phyloP scores from a whole-genome alignment of 2,329 filamentous ascomycete species.

The Trichothecium roseum region DNA sequence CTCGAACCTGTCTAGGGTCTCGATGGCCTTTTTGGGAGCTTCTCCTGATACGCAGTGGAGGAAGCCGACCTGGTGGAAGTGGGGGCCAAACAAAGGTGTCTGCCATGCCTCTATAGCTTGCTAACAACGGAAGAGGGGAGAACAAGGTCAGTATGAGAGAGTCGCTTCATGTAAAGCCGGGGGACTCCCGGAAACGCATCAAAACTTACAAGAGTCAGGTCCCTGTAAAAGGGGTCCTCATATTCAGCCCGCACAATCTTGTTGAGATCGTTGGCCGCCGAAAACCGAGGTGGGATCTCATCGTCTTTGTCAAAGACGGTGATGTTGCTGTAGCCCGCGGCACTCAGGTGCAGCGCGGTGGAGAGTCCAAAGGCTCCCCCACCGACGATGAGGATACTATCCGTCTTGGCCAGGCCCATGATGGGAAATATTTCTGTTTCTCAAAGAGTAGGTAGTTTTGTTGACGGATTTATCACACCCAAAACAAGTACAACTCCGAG shows the following conservation, averaged over 20 bases:
- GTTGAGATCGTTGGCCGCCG: constrained; percentile 47
- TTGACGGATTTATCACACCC: no score
- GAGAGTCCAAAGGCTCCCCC: constrained; percentile 19
- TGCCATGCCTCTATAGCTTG: constrained; percentile 40
- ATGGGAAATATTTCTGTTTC: neutral
- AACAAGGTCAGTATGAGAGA: no score
- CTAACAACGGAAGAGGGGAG: no score
- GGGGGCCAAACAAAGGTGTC: constrained; percentile 36
- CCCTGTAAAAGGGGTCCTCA: constrained; percentile 43
- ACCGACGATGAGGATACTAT: constrained; percentile 15
- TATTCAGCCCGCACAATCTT: constrained; percentile 51
- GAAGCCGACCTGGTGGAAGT: constrained; percentile 28
- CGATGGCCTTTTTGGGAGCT: constrained; percentile 34
- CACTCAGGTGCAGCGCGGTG: constrained; percentile 14
- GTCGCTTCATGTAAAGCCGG: no score
- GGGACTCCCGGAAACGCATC: no score
- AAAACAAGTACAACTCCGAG: no score
- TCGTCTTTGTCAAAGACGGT: constrained; percentile 18
- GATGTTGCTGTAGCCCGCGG: constrained; percentile 20
- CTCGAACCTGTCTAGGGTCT: constrained; percentile 25
- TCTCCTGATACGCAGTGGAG: constrained; percentile 35
- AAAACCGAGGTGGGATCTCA: constrained; percentile 14
- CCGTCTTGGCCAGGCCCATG: constrained; percentile 8
- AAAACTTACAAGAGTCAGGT: constrained; percentile 34
- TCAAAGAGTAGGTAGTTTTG: no score